Evolutionary conservation across 768 basidiomycete genomes (phyloP).

Genomic region (Pleurotus citrinopileatus): DNA sequence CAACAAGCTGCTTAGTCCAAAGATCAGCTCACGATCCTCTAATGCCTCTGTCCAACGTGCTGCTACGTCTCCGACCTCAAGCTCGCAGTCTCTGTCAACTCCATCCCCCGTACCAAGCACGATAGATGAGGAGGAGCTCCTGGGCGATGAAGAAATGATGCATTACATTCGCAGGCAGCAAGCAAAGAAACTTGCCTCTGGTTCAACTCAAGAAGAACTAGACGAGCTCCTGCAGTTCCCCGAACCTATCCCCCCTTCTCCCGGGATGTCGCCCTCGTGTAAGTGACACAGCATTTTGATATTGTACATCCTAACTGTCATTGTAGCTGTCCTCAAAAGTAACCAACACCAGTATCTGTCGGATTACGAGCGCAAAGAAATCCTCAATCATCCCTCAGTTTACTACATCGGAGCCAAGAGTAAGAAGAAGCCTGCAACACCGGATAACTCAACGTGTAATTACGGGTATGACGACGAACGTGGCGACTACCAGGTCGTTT

Average conservation of each 20-base stretch:
- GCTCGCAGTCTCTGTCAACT: constrained; percentile 74
- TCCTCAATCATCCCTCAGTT: constrained; percentile 80
- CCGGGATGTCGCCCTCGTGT: constrained; percentile 71
- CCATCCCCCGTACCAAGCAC: constrained; percentile 80
- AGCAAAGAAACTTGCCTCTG: constrained; percentile 79
- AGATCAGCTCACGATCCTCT: constrained; percentile 59
- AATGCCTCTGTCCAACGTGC: constrained; percentile 52
- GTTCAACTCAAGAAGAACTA: constrained; percentile 82
- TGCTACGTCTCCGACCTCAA: constrained; percentile 62
- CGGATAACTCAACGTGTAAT: constrained; percentile 77
- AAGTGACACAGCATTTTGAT: constrained; percentile 22
- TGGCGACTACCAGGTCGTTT: constrained; percentile 91
- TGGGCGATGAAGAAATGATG: constrained; percentile 97
- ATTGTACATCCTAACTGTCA: constrained; percentile 10
- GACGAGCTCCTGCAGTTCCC: constrained; percentile 91
- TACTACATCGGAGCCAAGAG: constrained; percentile 80
- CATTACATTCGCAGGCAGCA: constrained; percentile 90
- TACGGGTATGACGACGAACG: constrained; percentile 97
- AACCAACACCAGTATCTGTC: constrained; percentile 71
- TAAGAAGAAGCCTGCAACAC: constrained; percentile 79
- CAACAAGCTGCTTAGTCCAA: constrained; percentile 71
- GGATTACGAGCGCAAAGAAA: constrained; percentile 87
- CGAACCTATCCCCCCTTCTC: constrained; percentile 74
- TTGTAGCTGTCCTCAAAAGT: constrained; percentile 62
- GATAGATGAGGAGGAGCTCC: constrained; percentile 80